Evolutionary conservation across 768 basidiomycete species (phyloP), one percentile per base, ranked within the genome.

Genomic region (Paxillus rubicundulus): DNA sequence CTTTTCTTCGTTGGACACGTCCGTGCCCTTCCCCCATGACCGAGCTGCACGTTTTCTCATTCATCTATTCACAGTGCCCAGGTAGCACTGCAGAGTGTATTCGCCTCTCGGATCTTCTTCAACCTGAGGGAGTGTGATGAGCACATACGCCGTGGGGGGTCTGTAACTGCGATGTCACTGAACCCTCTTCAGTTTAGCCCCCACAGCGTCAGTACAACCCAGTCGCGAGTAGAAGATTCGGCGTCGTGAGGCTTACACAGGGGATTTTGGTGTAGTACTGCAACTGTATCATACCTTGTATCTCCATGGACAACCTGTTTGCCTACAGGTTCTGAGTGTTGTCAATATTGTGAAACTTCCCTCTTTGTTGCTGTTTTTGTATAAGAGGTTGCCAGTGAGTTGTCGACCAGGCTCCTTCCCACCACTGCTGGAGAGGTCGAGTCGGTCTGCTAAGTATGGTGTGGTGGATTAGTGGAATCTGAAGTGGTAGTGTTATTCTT

Each of bases 101-200:
- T 67, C 8, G 55, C 62, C 33, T 62, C 53, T 42, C 57, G 68
- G 18, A 70, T 67, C 21, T 61, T 67, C 30, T 70, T 67, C 58
- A 62, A 58, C 38, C 66, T 70, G 3, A 55, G 48, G 20, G 40
- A 57, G 18, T 62, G 60, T 27, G 57, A 63, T 33, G 39, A 27
- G 36, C 36, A 43, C 17, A 30, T 17, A 0, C 39, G 17, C 5
- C 10, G 14, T 13, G 32, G 32, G 4, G 28, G 21, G 12, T 16
- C 10, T 2, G 30, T 6, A 14, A 10, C 37, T 0, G 54, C 36
- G 2, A 1, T 45, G 12, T 44, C 58, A 7, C 64, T 64, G 0
- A 47, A 30, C 9, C 21, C 51, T 5, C 18, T 64, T 39, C 56
- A 24, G 9, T 56, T 34, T 37, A 52, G 34, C 4, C 5, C 34